These are phyloP conservation scores for Dittrichia graveolens DNA, from an alignment of 129 eudicot genomes.

Conservation along the genomic window DNA sequence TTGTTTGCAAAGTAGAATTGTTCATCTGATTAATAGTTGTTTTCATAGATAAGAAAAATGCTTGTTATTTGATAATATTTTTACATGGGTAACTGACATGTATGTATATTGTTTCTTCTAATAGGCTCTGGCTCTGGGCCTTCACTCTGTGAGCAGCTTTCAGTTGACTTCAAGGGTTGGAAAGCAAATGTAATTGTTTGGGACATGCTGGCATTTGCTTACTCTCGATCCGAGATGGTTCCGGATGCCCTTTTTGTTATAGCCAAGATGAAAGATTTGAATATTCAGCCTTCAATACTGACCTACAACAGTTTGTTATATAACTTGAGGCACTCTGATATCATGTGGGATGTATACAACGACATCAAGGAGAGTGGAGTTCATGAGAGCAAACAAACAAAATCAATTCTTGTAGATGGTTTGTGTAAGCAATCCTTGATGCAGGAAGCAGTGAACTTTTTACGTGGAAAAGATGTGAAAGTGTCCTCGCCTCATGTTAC, in stretches of 20 bases:
- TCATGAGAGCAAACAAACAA: constrained; percentile 52
- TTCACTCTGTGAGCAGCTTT: constrained; percentile 63
- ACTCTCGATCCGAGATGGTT: constrained; percentile 73
- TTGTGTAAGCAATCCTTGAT: constrained; percentile 72
- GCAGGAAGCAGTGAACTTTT: constrained; percentile 58
- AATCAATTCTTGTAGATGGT: constrained; percentile 71
- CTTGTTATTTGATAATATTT: not conserved
- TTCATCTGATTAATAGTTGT: not conserved
- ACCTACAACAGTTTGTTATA: constrained; percentile 78
- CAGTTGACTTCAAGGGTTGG: constrained; percentile 47
- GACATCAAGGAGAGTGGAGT: constrained; percentile 56
- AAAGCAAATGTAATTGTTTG: constrained; percentile 60
- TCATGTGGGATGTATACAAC: constrained; percentile 60
- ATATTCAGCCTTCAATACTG: constrained; percentile 62
- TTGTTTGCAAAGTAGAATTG: not conserved
- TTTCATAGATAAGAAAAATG: not conserved
- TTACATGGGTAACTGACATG: constrained; percentile 5
- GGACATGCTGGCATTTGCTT: constrained; percentile 86
- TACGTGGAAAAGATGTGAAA: constrained; percentile 31
- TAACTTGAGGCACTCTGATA: constrained; percentile 60
- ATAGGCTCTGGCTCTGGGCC: constrained; percentile 87
- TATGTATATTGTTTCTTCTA: constrained; percentile 30
- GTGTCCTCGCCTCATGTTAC: constrained; percentile 32
- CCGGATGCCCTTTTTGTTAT: constrained; percentile 75
- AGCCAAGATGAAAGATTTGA: constrained; percentile 72